Base-by-base conservation (phyloP, 441 rosid genomes). In the Gossypium gossypioides region DNA sequence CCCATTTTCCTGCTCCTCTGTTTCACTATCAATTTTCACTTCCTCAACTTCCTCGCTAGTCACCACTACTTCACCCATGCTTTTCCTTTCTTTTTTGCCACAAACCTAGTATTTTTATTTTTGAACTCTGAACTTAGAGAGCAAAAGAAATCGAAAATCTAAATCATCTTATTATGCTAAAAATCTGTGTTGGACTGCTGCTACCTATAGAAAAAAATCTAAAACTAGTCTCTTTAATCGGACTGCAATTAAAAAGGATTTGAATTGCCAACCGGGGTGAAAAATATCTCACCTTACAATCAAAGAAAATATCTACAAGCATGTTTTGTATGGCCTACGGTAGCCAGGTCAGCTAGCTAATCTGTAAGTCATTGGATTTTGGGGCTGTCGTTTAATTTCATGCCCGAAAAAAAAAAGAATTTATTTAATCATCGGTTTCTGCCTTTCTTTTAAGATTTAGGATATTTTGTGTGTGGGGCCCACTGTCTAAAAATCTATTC, bases 11-110 rank as follows among this genome's bases (percentile, higher is more conserved):
- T 58, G 77, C 72, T 1, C 69, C 66, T 13, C 32, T 4, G 32
- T 29, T 29, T 61, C 81, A 22, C 55, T 57, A 58, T 16, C 76
- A 19, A 37, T 22, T 71, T 72, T 76, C 68, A 63, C 71, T 68
- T 76, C 83, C 74, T 73, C 69, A 37, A 66, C 76, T 24, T 81
- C 84, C 10, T 77, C 85, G 63, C 78, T 81, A 19, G 73, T 78
- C 61, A 75, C 52, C 61, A 68, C 76, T 48, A 76, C 50, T 22
- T 80, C 86, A 65, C 72, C 76, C 86, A 80, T 80, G 2, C 22
- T 1, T 69, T 57, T 37, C 60, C 25, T 54, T 19, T 55, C 4
- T 52, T 58, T 9, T 4, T 62, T 0, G 24, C 56, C 25, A 54
- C 27, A 19, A 54, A 18, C 59, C 25, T 3, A 19, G 59, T 55